Evolutionary conservation across 371 early-diverging fungal genomes (phyloP).

Genomic region (Mortierella sp.): DNA sequence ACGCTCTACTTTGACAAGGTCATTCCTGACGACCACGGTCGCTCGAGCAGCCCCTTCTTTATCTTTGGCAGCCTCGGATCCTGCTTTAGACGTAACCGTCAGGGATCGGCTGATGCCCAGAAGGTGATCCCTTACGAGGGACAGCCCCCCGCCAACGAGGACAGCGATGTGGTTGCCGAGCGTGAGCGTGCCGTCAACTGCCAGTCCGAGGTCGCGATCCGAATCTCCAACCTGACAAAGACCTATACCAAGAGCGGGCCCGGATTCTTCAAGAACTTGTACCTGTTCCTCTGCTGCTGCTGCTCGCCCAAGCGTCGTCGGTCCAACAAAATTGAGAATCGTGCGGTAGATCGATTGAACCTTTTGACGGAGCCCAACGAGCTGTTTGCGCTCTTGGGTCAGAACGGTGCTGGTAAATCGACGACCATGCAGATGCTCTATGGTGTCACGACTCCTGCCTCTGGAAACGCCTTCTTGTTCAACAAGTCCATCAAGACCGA

Average conservation of each 20-base stretch:
- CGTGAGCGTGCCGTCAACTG: slow-evolving; percentile 56
- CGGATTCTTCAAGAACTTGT: slow-evolving; percentile 44
- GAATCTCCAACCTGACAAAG: slow-evolving; percentile 54
- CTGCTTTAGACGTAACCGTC: slow-evolving; percentile 51
- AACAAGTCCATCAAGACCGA: slow-evolving; percentile 36
- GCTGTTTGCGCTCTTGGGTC: slow-evolving; percentile 51
- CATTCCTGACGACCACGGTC: slow-evolving; percentile 77
- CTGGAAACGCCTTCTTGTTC: slow-evolving; percentile 51
- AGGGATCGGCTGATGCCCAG: slow-evolving; percentile 41
- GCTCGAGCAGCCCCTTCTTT: slow-evolving; percentile 61
- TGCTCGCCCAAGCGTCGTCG: slow-evolving; percentile 28
- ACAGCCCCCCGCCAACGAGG: slow-evolving; percentile 58
- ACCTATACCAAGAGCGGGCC: slow-evolving; percentile 33
- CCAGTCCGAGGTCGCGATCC: slow-evolving; percentile 41
- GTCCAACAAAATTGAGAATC: slow-evolving; percentile 35
- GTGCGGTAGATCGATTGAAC: slow-evolving; percentile 50
- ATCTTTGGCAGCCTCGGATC: slow-evolving; percentile 69
- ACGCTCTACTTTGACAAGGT: slow-evolving; percentile 76
- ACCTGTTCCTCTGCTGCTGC: slow-evolving; percentile 36
- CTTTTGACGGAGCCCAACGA: slow-evolving; percentile 52
- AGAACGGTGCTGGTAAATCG: slow-evolving; percentile 58
- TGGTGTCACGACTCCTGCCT: slow-evolving; percentile 44
- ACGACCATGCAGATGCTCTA: slow-evolving; percentile 57
- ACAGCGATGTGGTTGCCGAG: slow-evolving; percentile 67
- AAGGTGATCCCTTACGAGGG: slow-evolving; percentile 49